Conservation (phyloP, 1,139 yeast species). For the Schizosaccharomyces versatilis region DNA sequence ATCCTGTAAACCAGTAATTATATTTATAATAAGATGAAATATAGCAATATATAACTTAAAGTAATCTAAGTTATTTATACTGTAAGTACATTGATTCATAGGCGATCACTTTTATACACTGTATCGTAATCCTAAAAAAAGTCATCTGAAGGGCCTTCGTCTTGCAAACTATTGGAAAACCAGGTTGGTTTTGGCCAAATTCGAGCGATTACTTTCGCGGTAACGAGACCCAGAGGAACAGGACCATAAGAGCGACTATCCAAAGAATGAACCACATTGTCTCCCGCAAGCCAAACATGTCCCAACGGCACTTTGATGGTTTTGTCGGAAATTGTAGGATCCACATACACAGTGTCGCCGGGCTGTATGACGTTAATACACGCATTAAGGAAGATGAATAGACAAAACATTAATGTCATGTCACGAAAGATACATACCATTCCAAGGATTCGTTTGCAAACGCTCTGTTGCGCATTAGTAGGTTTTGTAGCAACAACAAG, state of each 20-base stretch:
- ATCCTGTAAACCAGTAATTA: no score
- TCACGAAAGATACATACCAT: slow-evolving; percentile 69
- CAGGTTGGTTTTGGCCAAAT: slow-evolving; percentile 2
- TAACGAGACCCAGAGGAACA: slow-evolving; percentile 65
- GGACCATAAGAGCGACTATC: slow-evolving; percentile 79
- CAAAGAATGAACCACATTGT: slow-evolving; percentile 61
- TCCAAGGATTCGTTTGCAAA: slow-evolving; percentile 81
- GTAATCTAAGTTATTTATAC: no score
- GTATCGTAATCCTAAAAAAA: no score
- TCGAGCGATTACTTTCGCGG: slow-evolving; percentile 39
- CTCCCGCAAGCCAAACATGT: slow-evolving; percentile 95
- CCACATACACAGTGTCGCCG: not conserved
- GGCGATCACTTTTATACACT: no score
- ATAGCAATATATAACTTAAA: no score
- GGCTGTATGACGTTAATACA: not conserved
- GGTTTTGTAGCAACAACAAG: slow-evolving; percentile 76
- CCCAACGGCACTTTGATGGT: slow-evolving; percentile 35
- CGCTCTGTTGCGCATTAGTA: slow-evolving; percentile 63
- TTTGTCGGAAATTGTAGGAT: slow-evolving; percentile 2
- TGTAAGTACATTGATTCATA: no score
- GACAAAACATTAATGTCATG: slow-evolving; percentile 13
- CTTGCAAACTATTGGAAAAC: not conserved
- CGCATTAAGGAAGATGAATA: not conserved
- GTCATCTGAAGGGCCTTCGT: not conserved
- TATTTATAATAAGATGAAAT: no score